Evolutionary conservation across 768 basidiomycete genomes (phyloP), one percentile per base, ranked within the genome.

Genomic region (Trametes gibbosa): DNA sequence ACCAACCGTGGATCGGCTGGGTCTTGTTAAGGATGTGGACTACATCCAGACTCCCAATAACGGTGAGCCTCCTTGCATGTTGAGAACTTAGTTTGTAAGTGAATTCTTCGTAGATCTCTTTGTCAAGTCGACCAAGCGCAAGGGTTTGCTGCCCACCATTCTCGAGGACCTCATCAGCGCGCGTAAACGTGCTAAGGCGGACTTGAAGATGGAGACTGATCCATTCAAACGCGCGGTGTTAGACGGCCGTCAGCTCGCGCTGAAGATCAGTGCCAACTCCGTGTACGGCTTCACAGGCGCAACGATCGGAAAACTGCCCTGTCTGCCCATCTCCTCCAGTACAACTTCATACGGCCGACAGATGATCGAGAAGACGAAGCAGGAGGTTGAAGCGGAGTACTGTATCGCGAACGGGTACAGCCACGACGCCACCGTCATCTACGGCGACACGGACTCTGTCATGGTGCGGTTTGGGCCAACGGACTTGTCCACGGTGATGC

Each of bases 281-380:
- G 96, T 99, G 25, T 99, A 99, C 66, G 97, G 97, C 25, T 98
- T 99, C 71, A 98, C 97, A 6, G 97, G 97, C 39, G 97, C 97
- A 0, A 98, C 97, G 0, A 82, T 98, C 63, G 97, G 97, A 55
- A 98, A 98, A 73, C 77, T 99, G 16, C 95, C 97, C 4, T 99
- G 97, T 77, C 79, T 98, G 41, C 77, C 93, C 10, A 99, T 99
- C 62, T 98, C 97, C 14, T 98, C 95, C 2, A 95, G 92, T 75
- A 84, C 86, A 41, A 99, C 97, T 1, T 84, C 97, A 0, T 99
- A 97, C 72, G 97, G 97, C 66, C 92, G 97, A 58, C 90, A 97
- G 72, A 99, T 99, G 97, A 98, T 99, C 61, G 96, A 98, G 72
- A 87, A 85, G 70, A 99, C 97, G 2, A 98, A 95, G 72, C 65